A percentile compares a stretch with the other conserved stretches of the same genome.
These are phyloP conservation scores for Penicillium sp. DNA, from an alignment of 2,329 filamentous ascomycete genomes.

Conservation along the genomic window DNA sequence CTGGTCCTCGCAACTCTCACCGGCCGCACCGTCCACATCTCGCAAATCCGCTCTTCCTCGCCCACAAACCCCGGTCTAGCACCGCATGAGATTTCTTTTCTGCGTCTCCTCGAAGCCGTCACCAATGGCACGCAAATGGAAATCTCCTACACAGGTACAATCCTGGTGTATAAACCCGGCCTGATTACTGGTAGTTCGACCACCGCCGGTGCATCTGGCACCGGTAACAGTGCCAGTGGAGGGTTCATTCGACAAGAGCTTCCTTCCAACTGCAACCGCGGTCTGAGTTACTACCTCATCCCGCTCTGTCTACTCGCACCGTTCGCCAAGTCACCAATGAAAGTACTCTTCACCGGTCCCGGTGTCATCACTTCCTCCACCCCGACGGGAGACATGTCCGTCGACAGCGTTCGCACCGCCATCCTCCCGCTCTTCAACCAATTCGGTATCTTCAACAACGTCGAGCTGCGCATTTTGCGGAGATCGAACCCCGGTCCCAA, in stretches of 20 bases:
- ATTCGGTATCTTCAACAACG: slow-evolving; percentile 84
- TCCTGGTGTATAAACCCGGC: slow-evolving; percentile 87
- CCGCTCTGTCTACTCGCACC: slow-evolving; percentile 88
- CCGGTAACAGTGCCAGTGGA: slow-evolving; percentile 71
- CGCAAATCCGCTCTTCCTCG: slow-evolving; percentile 86
- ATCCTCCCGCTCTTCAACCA: slow-evolving; percentile 86
- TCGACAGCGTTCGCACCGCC: slow-evolving; percentile 91
- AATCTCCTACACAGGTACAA: slow-evolving; percentile 94
- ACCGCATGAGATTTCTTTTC: slow-evolving; percentile 91
- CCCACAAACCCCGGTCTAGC: slow-evolving; percentile 86
- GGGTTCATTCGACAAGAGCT: slow-evolving; percentile 83
- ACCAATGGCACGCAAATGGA: slow-evolving; percentile 96
- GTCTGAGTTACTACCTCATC: slow-evolving; percentile 89
- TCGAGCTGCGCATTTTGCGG: slow-evolving; percentile 81
- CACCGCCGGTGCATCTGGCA: neutral
- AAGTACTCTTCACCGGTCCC: slow-evolving; percentile 84
- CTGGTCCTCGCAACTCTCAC: slow-evolving; percentile 90
- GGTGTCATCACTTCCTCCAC: slow-evolving; percentile 92
- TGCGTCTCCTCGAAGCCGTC: slow-evolving; percentile 89
- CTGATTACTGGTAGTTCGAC: slow-evolving; percentile 82
- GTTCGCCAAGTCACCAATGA: slow-evolving; percentile 89
- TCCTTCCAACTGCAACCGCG: slow-evolving; percentile 74
- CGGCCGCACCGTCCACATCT: slow-evolving; percentile 86
- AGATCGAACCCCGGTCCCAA: slow-evolving; percentile 76
- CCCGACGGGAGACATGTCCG: slow-evolving; percentile 80